Evolutionary conservation across 352 stramenopile species (phyloP), one percentile per base, ranked within the genome.

Genomic region (Pythium dissimile): DNA sequence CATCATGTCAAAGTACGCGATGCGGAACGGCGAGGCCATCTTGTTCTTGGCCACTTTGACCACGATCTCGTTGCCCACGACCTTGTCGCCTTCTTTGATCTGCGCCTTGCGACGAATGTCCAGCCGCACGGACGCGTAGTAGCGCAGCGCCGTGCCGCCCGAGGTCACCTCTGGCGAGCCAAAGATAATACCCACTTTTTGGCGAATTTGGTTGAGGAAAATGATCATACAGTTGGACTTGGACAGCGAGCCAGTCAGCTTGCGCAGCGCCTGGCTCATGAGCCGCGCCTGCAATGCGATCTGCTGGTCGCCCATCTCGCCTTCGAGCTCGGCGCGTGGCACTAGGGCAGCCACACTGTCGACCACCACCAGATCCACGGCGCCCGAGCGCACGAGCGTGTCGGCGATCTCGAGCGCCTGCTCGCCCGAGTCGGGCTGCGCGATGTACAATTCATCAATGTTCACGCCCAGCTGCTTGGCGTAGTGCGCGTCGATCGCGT

Each of bases 41-140:
- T 99, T 99, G 81, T 99, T 99, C 73, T 99, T 99, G 41, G 98
- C 96, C 31, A 99, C 95, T 62, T 99, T 99, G 45, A 99, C 96
- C 31, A 97, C 95, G 53, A 97, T 97, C 46, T 97, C 95, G 64
- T 99, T 99, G 43, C 97, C 97, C 18, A 97, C 81, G 62, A 98
- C 89, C 41, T 84, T 76, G 52, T 96, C 86, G 20, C 87, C 87
- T 55, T 96, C 77, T 65, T 97, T 97, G 62, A 96, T 94, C 11
- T 84, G 80, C 7, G 79, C 92, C 66, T 98, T 98, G 46, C 94
- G 89, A 11, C 96, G 87, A 41, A 98, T 98, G 62, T 99, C 96
- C 23, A 99, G 71, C 5, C 97, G 86, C 23, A 99, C 91, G 0
- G 84, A 96, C 31, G 84, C 84, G 52, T 94, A 93, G 48, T 94